Evolutionary conservation across 345 rosid genomes (phyloP), one percentile per base, ranked within the genome.

Genomic region (Citrus sinensis): DNA sequence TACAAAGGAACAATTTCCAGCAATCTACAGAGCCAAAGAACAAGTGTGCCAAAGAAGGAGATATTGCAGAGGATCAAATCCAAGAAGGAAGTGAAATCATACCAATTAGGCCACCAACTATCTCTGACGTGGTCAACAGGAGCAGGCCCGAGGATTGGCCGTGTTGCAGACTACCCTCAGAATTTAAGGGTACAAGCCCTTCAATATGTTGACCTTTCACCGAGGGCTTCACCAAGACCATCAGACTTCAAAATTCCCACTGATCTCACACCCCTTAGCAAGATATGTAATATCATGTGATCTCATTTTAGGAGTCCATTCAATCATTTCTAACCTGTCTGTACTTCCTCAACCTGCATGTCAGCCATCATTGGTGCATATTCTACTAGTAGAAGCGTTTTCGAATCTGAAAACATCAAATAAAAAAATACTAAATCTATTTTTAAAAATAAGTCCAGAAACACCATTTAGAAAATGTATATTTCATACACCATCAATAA

Each of bases 41-140:
- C 40, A 29, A 63, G 19, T 40, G 64, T 42, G 58, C 79, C 76
- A 46, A 78, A 67, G 61, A 78, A 74, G 49, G 73, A 82, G 64
- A 78, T 74, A 35, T 29, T 82, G 9, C 79, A 82, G 59, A 82
- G 86, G 76, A 81, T 84, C 25, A 82, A 85, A 70, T 78, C 85
- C 9, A 82, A 83, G 71, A 84, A 77, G 80, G 88, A 76, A 64
- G 67, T 67, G 6, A 72, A 65, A 70, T 79, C 89, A 1, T 86
- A 55, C 67, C 90, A 87, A 70, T 79, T 85, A 70, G 87, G 89
- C 42, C 73, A 78, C 87, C 91, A 84, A 69, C 69, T 83, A 76
- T 79, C 90, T 49, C 80, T 81, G 71, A 83, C 79, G 79, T 89
- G 89, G 90, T 82, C 87, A 35, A 86, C 90, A 0, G 91, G 90